Evolutionary conservation across 169 alveolate species (phyloP).

Genomic region (Theileria sp.): DNA sequence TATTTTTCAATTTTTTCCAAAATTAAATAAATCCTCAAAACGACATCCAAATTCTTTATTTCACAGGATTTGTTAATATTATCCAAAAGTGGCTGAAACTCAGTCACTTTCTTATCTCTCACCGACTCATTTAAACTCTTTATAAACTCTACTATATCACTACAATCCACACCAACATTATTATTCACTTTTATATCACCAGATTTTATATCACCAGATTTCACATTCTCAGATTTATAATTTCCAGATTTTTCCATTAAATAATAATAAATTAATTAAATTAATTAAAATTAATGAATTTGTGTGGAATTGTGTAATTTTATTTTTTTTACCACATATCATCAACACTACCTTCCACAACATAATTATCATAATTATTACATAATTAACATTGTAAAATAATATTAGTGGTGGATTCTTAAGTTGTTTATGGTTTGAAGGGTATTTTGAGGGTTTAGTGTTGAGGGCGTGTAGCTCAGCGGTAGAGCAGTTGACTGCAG

Average conservation of each 20-base stretch:
- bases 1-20: slow-evolving; percentile 11
- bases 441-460: neutral
- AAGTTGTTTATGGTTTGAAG: too few relatives aligned
- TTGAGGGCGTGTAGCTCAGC: slow-evolving; percentile 91
- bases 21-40: neutral
- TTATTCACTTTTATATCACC: neutral
- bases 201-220: neutral
- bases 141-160: slow-evolving; percentile 3
- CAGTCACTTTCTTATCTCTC: slow-evolving; percentile 3
- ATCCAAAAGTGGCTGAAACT: neutral
- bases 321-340: too few relatives aligned
- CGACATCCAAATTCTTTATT: neutral
- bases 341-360: too few relatives aligned
- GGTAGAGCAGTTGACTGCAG: slow-evolving; percentile 96
- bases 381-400: too few relatives aligned
- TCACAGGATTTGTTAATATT: neutral
- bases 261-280: too few relatives aligned
- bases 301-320: too few relatives aligned
- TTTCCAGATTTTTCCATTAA: too few relatives aligned
- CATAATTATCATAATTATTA: too few relatives aligned
- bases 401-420: too few relatives aligned
- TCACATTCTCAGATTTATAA: too few relatives aligned
- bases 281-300: too few relatives aligned
- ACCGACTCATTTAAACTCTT: slow-evolving; percentile 8
- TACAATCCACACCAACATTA: neutral